phyloP scores from a whole-genome alignment of 768 basidiomycete genomes.

The Symmetrospora coprosmae region DNA sequence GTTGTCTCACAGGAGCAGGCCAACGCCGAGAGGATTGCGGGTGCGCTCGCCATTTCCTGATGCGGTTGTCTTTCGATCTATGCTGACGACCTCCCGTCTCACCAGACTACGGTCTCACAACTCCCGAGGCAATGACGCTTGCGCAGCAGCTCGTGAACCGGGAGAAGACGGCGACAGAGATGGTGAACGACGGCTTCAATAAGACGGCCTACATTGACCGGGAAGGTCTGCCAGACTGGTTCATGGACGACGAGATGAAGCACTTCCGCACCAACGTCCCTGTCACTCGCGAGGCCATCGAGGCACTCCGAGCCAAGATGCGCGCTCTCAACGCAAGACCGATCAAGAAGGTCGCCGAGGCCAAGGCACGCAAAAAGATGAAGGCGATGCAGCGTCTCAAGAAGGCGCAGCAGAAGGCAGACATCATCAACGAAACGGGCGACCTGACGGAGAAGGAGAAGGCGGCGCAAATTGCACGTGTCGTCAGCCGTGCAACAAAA shows the following conservation, averaged over 20 bases:
- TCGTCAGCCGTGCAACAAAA: conserved; percentile 49
- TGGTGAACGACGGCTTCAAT: conserved; percentile 91
- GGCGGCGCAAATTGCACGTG: conserved; percentile 77
- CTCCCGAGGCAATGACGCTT: conserved; percentile 77
- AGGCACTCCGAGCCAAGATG: conserved; percentile 69
- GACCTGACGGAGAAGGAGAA: conserved; percentile 94
- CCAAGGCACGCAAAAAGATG: conserved; percentile 90
- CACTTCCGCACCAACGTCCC: conserved; percentile 88
- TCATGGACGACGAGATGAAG: conserved; percentile 88
- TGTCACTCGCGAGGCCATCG: conserved; percentile 89
- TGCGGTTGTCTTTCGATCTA: background rate
- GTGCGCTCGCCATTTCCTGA: conserved; percentile 41
- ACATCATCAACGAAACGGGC: conserved; percentile 67
- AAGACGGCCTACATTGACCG: conserved; percentile 81
- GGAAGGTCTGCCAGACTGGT: conserved; percentile 87
- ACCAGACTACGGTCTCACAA: conserved; percentile 64
- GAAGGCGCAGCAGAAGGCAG: conserved; percentile 89
- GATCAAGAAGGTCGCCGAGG: conserved; percentile 97
- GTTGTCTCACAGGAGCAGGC: conserved; percentile 46
- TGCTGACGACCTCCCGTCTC: background rate
- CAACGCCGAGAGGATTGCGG: conserved; percentile 51
- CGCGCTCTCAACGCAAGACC: conserved; percentile 89
- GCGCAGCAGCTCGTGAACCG: conserved; percentile 85
- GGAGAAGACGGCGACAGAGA: conserved; percentile 67
- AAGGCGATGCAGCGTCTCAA: conserved; percentile 70